phyloP scores from a whole-genome alignment of 208 protist genomes.

The Trypanosoma cruzi region DNA sequence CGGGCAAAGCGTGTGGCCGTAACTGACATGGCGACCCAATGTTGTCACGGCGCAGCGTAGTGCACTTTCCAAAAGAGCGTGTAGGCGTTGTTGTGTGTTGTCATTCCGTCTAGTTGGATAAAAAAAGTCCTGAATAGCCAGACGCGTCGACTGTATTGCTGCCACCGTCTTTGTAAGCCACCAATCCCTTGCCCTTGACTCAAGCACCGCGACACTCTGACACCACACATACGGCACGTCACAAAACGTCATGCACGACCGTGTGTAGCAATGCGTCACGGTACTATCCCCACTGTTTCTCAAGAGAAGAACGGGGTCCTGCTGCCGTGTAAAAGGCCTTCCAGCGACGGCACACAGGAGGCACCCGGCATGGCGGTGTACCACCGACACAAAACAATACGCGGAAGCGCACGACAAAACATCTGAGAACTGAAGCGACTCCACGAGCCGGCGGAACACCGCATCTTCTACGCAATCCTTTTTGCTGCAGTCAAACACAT shows the following conservation, averaged over 20 bases:
- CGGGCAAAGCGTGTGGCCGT: conserved; percentile 50
- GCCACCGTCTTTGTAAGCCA: neutral
- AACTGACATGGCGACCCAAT: conserved; percentile 53
- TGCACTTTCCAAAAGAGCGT: conserved; percentile 17
- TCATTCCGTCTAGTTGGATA: neutral
- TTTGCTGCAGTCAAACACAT: conserved; percentile 25
- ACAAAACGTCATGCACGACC: conserved; percentile 40
- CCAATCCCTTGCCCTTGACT: neutral
- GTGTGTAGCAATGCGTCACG: conserved; percentile 27
- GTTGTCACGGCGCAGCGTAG: conserved; percentile 32
- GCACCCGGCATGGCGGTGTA: conserved; percentile 27
- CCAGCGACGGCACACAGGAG: conserved; percentile 51
- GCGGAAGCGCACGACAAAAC: conserved; percentile 24
- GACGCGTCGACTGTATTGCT: neutral
- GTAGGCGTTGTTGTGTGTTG: neutral
- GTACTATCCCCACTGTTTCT: conserved; percentile 15
- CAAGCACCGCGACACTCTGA: conserved; percentile 10
- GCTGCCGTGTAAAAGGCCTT: conserved; percentile 37
- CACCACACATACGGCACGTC: conserved; percentile 60
- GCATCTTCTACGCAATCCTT: neutral
- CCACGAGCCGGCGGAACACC: conserved; percentile 32
- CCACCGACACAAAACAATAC: conserved; percentile 40
- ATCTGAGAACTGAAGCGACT: conserved; percentile 43
- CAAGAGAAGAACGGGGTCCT: conserved; percentile 57
- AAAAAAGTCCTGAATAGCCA: conserved; percentile 23